Evolutionary conservation across 352 stramenopile species (phyloP), one percentile per base, ranked within the genome.

Genomic region (Globisporangium paroecandrum): DNA sequence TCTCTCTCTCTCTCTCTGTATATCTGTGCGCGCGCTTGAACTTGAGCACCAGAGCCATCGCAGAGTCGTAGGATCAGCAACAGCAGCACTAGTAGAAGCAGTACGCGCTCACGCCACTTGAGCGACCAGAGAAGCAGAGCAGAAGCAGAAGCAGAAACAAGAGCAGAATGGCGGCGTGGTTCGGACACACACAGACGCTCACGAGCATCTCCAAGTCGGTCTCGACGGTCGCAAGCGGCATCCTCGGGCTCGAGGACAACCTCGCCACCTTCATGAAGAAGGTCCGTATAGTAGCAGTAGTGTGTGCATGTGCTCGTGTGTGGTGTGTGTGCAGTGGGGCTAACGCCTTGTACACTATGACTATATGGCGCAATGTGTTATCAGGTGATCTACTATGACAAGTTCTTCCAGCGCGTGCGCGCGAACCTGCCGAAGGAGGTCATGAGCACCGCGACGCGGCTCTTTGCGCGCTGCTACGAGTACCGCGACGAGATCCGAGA

Each of bases 241-340:
- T 94, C 57, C 75, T 90, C 29, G 79, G 83, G 10, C 77, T 94
- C 64, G 81, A 94, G 58, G 76, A 87, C 38, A 88, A 94, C 55
- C 71, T 94, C 29, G 78, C 82, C n/a, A 91, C 79, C 3, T 94
- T 94, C 66, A 94, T 94, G 84, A 90, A 92, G 72, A 94, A 94
- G 71, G 86, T 89, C 12, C 29, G 51, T 27, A 0, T 8, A 4
- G 32, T 9, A 13, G 34, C 8, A 12, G 34, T 41, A 10, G 32
- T 36, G 32, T 36, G 5, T 36, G 32, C 32, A 10, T 66, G n/a
- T 49, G 10, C 36, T 9, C 55, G 36, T 18, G 22, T 32, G 29
- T 63, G 59, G 34, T 51, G 15, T 58, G 24, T 57, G 0, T 57
- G 24, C 12, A 2, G 53, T 24, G 46, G 46, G 24, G 58, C 51